Base-by-base conservation (phyloP, 2,329 filamentous ascomycete genomes). In the Pseudomassariella vexata region DNA sequence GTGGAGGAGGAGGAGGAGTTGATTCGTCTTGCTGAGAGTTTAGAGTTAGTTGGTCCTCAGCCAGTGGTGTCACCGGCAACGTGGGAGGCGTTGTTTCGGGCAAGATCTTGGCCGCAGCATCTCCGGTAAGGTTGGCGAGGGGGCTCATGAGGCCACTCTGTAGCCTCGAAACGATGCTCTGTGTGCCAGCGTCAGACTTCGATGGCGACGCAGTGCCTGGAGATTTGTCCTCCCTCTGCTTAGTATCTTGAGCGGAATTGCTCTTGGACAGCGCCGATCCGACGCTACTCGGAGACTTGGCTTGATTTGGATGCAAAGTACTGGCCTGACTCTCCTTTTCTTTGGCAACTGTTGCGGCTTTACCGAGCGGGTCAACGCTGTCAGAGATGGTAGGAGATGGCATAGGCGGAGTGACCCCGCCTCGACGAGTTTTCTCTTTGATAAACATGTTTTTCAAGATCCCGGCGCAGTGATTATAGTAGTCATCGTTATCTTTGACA, bases 401-500 rank as follows among this genome's bases (percentile, higher is more conserved):
- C 24, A 62, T 57, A 47, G 76, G 60, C 46, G 73, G 59, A 52
- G 66, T 65, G 67, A 83, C 59, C 71, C 84, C 56, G 19, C 71
- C 68, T 45, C 70, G 73, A 22, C 76, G 73, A 32, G 77, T 60
- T 49, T 80, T 86, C 57, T 95, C 90, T 42, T 78, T 78, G 42
- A 94, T 68, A 45, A 98, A 96, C 53, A 94, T 85, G 6, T 92
- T 82, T 51, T 81, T 85, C 31, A 98, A 65, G 29, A 96, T 95
- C 38, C 70, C 80, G 15, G 92, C 79, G 46, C 83, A 92, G 50
- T 87, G 86, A 50, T 96, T 85, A 56, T 98, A 98, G 59, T 98
- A 98, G 39, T 94, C 89, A 41, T 95, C 90, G 49, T 98, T 98
- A 57, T 98, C 94, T 57, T 98, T 98, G 57, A 98, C 92, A 50